These are phyloP conservation scores for Ceratocystis albifundus DNA, from an alignment of 2,329 filamentous ascomycete species.

Conservation along the genomic window DNA sequence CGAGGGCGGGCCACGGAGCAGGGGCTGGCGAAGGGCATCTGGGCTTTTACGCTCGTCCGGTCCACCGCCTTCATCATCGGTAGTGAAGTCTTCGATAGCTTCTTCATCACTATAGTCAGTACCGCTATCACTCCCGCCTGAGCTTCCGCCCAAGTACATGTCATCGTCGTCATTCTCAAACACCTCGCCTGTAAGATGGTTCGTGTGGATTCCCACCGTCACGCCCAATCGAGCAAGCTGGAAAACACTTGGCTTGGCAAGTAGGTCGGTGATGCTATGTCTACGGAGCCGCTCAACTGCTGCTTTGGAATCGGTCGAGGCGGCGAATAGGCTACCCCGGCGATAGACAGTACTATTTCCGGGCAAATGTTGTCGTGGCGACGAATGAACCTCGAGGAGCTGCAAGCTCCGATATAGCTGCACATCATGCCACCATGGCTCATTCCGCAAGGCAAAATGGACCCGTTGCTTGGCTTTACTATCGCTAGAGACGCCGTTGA, in stretches of 20 bases:
- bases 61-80: slow-evolving; percentile 26
- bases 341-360: not conserved
- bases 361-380: not conserved
- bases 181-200: slow-evolving; percentile 54
- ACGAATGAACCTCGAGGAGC: slow-evolving; percentile 29
- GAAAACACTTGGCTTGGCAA: slow-evolving; percentile 47
- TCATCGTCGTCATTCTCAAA: slow-evolving; percentile 32
- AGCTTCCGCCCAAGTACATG: not conserved
- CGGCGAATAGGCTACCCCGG: not conserved
- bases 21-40: not conserved
- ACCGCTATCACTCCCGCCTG: no score
- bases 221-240: slow-evolving; percentile 47
- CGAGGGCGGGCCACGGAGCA: not conserved
- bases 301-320: not conserved
- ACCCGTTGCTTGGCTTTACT: slow-evolving; percentile 43
- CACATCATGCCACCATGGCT: slow-evolving; percentile 76
- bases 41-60: not conserved
- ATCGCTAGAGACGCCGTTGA: slow-evolving; percentile 56
- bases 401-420: slow-evolving; percentile 41
- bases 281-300: slow-evolving; percentile 13
- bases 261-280: slow-evolving; percentile 32
- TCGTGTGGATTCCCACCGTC: slow-evolving; percentile 63
- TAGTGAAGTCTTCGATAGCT: slow-evolving; percentile 25
- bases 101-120: slow-evolving; percentile 27
- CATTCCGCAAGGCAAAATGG: slow-evolving; percentile 53